Conservation (phyloP, 805 yeast genomes). For the Barnettozyma californica region DNA sequence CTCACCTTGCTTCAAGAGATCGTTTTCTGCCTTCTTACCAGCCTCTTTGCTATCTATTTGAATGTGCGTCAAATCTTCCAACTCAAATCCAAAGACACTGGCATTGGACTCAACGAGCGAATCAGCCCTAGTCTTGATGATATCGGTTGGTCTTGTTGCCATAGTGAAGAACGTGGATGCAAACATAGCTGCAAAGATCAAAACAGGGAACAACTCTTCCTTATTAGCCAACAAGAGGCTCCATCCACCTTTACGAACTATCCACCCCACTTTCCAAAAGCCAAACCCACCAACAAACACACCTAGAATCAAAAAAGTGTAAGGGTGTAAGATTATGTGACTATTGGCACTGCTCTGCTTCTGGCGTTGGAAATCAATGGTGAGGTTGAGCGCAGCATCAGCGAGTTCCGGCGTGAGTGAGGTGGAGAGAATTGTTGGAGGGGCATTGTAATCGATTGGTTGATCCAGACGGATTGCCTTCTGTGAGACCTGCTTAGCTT, state of each 20-base stretch:
- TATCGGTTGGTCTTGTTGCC: conserved; percentile 40
- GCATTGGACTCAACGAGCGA: conserved; percentile 32
- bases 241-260: conserved; percentile 14
- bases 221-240: conserved; percentile 11
- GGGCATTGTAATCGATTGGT: conserved; percentile 48
- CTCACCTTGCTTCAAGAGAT: conserved; percentile 33
- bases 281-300: conserved; percentile 1
- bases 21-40: conserved; percentile 14
- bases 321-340: conserved; percentile 41
- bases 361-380: conserved; percentile 47
- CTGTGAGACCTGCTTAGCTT: conserved; percentile 28
- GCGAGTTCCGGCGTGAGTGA: conserved; percentile 51
- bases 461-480: conserved; percentile 45
- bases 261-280: conserved; percentile 15
- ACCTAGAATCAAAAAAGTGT: conserved; percentile 28
- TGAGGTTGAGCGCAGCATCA: conserved; percentile 55
- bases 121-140: conserved; percentile 38
- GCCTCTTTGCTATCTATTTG: conserved; percentile 17
- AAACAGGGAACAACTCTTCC: conserved; percentile 23
- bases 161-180: conserved; percentile 36
- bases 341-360: conserved; percentile 24
- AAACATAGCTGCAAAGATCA: conserved; percentile 36
- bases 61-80: conserved; percentile 40
- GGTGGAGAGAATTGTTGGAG: conserved; percentile 47
- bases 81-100: conserved; percentile 45